Base-by-base conservation (phyloP, 2,329 filamentous ascomycete species). In the Ceratocystis lukuohia region DNA sequence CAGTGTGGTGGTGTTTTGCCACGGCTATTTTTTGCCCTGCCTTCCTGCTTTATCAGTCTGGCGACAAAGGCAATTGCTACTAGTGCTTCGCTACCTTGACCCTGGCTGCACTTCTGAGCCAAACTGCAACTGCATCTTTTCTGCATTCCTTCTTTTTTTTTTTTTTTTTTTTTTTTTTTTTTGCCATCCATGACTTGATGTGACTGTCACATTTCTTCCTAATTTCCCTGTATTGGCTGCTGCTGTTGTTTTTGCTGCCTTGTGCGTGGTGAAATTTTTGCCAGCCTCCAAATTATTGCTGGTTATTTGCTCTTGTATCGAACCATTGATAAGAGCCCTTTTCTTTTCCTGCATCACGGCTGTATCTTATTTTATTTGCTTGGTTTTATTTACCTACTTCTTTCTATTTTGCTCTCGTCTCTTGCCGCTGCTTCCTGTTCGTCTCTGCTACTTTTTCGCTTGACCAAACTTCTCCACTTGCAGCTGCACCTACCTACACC, bases 401-500 rank as follows among this genome's bases (percentile, higher is more conserved):
- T 10, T 63, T 50, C 10, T 62, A 3, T 15, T 5, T 22, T 46
- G n/a, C 7, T 44, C 33, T 22, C 48, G n/a, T 20, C 37, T 63
- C 41, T 63, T 48, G 17, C 20, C 44, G 44, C 20, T 10, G 2
- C 61, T 48, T 63, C 61, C 17, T 28, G 44, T 28, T 63, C 22
- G 17, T 63, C 28, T 57, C 53, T 33, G 53, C 28, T 20, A 30
- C 53, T 30, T 37, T 33, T 15, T 59, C 33, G 56, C 12, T n/a
- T n/a, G 2, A 53, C 48, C 22, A 53, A 53, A 25, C 15, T 12
- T 37, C 56, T 37, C 56, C 56, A 59, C 56, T 59, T 59, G 56
- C 56, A 59, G 4, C 53, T 30, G 53, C 53, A 57, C 22, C 53
- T 57, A 57, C 53, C 53, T 57, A 50, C n/a, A 59, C 56, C 56